Evolutionary conservation across 495 filamentous ascomycete species (phyloP), one percentile per base, ranked within the genome.

Genomic region (Letharia columbiana): DNA sequence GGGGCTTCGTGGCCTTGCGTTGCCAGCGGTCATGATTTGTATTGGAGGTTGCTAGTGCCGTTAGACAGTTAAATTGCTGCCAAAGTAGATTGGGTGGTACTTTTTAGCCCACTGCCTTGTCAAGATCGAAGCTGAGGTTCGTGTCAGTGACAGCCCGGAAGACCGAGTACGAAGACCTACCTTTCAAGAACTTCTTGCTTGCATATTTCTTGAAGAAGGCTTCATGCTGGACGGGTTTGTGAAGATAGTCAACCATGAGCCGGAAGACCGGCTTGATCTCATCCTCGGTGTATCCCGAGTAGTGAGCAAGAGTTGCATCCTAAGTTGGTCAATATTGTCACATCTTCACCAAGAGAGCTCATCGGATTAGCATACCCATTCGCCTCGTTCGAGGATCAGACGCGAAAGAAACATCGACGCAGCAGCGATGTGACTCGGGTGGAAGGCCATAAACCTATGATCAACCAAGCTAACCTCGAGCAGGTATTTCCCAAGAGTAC

Each of bases 201-300:
- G 95, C 94, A 73, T 98, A 98, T 75, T 98, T 98, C 83, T 93
- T 94, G 83, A 96, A 98, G 84, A 98, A 98, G 23, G 95, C 94
- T 76, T 97, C 91, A 71, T 98, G 94, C 49, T 83, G 82, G 56
- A 96, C 91, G 41, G 95, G 94, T 12, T 87, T 84, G 65, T 86
- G 87, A 44, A 98, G 86, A 73, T 98, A 98, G 73, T 98, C 91
- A 64, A 98, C 83, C 93, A 98, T 97, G 60, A 97, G 79, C 70
- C 86, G 83, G 77, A 96, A 91, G 60, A 97, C 91, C 9, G 95
- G 93, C 71, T 91, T 83, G 67, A 98, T 91, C 74, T 98, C 90
- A 40, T 90, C 86, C 75, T 98, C 92, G 11, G 85, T 86, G 72
- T 98, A 98, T 59, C 95, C 95, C 62, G 94, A 87, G 73, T 96